Evolutionary conservation across 2,329 filamentous ascomycete species (phyloP).

Genomic region (Didymella pomorum): DNA sequence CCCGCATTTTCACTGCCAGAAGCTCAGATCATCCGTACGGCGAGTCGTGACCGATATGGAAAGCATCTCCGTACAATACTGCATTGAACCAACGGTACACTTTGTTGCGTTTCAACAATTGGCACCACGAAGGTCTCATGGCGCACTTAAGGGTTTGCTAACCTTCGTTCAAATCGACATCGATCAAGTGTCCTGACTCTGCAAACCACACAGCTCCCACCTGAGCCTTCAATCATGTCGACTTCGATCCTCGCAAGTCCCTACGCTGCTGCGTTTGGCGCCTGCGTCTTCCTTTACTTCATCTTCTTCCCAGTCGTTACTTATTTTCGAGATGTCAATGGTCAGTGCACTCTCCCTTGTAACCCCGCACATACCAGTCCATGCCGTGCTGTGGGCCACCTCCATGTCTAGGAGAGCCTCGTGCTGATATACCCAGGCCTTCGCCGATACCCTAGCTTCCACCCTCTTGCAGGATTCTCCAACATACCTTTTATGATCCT

Average conservation of each 20-base stretch:
- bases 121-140: background rate
- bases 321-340: slow-evolving; percentile 59
- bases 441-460: slow-evolving; percentile 59
- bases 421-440: slow-evolving; percentile 43
- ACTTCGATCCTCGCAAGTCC: slow-evolving; percentile 26
- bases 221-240: slow-evolving; percentile 25
- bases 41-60: slow-evolving; percentile 13
- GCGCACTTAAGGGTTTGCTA: slow-evolving; percentile 24
- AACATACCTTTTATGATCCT: slow-evolving; percentile 59
- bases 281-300: slow-evolving; percentile 47
- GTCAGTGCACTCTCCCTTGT: slow-evolving; percentile 18
- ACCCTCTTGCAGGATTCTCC: slow-evolving; percentile 57
- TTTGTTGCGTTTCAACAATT: slow-evolving; percentile 7
- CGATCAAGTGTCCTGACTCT: slow-evolving; percentile 6
- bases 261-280: slow-evolving; percentile 37
- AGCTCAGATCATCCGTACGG: slow-evolving; percentile 1
- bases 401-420: background rate
- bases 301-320: slow-evolving; percentile 52
- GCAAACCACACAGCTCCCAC: slow-evolving; percentile 6
- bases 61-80: slow-evolving; percentile 30
- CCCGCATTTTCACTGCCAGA: slow-evolving; percentile 22
- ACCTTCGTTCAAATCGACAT: slow-evolving; percentile 7
- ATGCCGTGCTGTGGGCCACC: background rate
- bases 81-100: slow-evolving; percentile 8
- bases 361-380: background rate